These are phyloP conservation scores for Primulina huaijiensis DNA, from an alignment of 257 asterid genomes.

Conservation along the genomic window DNA sequence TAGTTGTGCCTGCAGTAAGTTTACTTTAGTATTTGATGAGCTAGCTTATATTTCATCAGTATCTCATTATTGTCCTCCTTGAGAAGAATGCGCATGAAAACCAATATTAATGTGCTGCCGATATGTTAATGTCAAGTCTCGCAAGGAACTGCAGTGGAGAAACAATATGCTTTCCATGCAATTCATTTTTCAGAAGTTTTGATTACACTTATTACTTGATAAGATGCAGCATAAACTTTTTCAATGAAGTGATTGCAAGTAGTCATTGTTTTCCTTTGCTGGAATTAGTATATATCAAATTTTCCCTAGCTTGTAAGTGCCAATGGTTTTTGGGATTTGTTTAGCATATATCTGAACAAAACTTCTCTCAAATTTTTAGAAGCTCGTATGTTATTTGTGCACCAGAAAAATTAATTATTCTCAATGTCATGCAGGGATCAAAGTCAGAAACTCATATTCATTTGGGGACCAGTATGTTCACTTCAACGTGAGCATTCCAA, in stretches of 20 bases:
- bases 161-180: not conserved
- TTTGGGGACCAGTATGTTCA: constrained; percentile 87
- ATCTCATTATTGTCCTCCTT: not conserved
- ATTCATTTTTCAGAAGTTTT: not conserved
- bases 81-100: not conserved
- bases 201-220: too few species aligned
- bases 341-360: not conserved
- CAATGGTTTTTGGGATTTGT: too few species aligned
- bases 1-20: not conserved
- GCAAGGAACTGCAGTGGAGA: not conserved
- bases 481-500: constrained; percentile 87
- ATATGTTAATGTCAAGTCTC: not conserved
- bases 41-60: not conserved
- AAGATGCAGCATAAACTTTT: too few species aligned
- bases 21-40: not conserved
- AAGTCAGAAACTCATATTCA: constrained; percentile 61
- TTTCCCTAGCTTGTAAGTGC: too few species aligned
- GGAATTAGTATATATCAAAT: not conserved
- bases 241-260: too few species aligned
- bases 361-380: not conserved
- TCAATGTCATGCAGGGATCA: constrained; percentile 58
- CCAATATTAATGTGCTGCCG: too few species aligned
- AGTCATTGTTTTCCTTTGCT: not conserved
- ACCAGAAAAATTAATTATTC: not conserved
- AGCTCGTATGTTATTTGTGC: not conserved